Base-by-base conservation (phyloP, 495 filamentous ascomycete genomes). In the Aspergillus asperescens region DNA sequence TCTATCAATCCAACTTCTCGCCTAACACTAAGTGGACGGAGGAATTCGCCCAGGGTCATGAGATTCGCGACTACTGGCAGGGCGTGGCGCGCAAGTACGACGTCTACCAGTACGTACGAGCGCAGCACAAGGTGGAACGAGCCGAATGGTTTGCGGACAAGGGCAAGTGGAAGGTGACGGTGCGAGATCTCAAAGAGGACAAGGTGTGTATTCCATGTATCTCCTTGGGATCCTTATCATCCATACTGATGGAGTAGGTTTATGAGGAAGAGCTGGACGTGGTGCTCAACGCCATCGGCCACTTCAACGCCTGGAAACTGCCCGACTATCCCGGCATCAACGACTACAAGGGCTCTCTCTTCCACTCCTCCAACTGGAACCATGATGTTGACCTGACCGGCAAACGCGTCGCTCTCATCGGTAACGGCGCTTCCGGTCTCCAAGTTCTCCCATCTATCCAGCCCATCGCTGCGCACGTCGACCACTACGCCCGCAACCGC, bases 61-160 rank as follows among this genome's bases (percentile, higher is more conserved):
- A 89, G 60, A 88, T 89, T 34, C 68, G 75, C 25, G 74, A 77
- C 15, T 89, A 88, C 57, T 84, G 82, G 76, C 76, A 85, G 48
- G 62, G 69, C 0, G 58, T 84, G 6, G 82, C 80, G 1, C 63
- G 66, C 12, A 86, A 86, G 60, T 76, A 84, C 63, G 74, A 82
- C 41, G 77, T 87, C 1, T 79, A 81, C 53, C 70, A 77, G 42
- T 77, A 81, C 51, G 50, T 81, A 12, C 75, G 76, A 35, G 53
- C 75, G 1, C 61, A 71, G 20, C 74, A 77, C 29, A 73, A 66
- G 37, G 78, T 86, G 20, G 69, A 79, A 23, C 72, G 64, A 22
- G 71, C 77, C 4, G 62, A 69, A 34, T 86, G 84, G 84, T 63
- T 80, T 31, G 69, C 73, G 5, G 57, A 68, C 1, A 63, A 67